Evolutionary conservation across 768 basidiomycete genomes (phyloP), one percentile per base, ranked within the genome.

Genomic region (Kwoniella mangroviensis): DNA sequence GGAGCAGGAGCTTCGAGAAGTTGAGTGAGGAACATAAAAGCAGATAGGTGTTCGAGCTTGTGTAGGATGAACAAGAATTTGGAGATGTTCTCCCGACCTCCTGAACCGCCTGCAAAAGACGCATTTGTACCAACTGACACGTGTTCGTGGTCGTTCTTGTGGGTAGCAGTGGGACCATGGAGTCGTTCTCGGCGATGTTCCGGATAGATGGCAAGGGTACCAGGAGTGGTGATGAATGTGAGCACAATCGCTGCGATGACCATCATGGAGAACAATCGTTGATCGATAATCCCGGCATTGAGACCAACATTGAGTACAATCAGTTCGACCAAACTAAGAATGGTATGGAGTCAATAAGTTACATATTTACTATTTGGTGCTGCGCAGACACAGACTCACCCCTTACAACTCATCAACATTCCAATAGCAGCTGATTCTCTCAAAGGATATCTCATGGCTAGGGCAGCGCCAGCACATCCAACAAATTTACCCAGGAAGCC

Each of bases 231-330:
- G 67, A 92, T 87, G 84, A 92, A 89, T 0, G 93, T 93, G 55
- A 93, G 85, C 59, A 93, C 84, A 52, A 93, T 84, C 4, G 91
- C 83, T 69, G 88, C 58, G 21, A 94, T 84, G 69, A 95, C 93
- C 72, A 95, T 93, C 91, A 94, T 94, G 0, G 92, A 91, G 85
- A 95, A 93, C 12, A 90, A 87, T 26, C 88, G 87, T 40, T 81
- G 75, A 70, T 85, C 82, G 58, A 98, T 85, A 65, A 92, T 89
- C 13, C 84, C 83, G 2, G 92, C 92, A 70, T 85, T 82, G 9
- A 92, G 85, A 60, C 94, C 94, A 72, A 95, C 89, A 79, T 97
- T 97, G 77, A 95, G 88, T 9, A 94, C 93, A 72, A 97, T 94
- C 34, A 95, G 88, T 81, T 95, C 93, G 26, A 94, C 92, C 4